Percentiles rank a stretch among this genome's conserved stretches.
phyloP scores from a whole-genome alignment of 257 asterid species.

The Prunella vulgaris region DNA sequence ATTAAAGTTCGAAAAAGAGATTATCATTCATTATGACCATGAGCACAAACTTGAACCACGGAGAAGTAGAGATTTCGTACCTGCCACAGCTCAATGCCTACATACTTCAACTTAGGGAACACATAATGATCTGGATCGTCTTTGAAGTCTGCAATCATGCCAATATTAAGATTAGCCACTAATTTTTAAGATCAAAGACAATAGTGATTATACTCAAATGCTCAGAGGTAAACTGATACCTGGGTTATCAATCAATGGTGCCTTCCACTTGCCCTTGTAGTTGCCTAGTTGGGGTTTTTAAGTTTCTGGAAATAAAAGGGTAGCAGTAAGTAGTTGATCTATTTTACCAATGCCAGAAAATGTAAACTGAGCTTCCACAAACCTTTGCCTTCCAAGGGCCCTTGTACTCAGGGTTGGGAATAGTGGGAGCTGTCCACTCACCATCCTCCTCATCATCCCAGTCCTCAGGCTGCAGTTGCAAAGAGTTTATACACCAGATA shows the following conservation, averaged over 20 bases:
- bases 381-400: conserved; percentile 91
- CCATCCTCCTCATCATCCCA: conserved; percentile 98
- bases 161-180: background rate
- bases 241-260: conserved; percentile 87
- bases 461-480: conserved; percentile 72
- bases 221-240: conserved; percentile 33
- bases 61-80: conserved; percentile 21
- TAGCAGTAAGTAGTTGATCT: background rate
- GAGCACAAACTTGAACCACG: background rate
- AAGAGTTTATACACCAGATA: background rate
- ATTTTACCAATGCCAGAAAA: background rate
- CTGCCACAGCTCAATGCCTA: conserved; percentile 96
- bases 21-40: background rate
- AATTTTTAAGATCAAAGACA: background rate
- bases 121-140: conserved; percentile 86
- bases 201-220: background rate
- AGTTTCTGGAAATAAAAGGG: conserved; percentile 38
- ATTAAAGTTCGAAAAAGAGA: conserved; percentile 7
- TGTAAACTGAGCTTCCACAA: conserved; percentile 10
- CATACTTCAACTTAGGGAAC: conserved; percentile 84
- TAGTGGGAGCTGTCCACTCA: conserved; percentile 82
- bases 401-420: conserved; percentile 89
- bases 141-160: conserved; percentile 55
- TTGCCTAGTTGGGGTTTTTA: conserved; percentile 87
- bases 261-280: conserved; percentile 92